A percentile compares a stretch with the other conserved stretches of the same genome.
These are phyloP conservation scores for Clarireedia homoeocarpa DNA, from an alignment of 2,329 filamentous ascomycete species.

Conservation along the genomic window DNA sequence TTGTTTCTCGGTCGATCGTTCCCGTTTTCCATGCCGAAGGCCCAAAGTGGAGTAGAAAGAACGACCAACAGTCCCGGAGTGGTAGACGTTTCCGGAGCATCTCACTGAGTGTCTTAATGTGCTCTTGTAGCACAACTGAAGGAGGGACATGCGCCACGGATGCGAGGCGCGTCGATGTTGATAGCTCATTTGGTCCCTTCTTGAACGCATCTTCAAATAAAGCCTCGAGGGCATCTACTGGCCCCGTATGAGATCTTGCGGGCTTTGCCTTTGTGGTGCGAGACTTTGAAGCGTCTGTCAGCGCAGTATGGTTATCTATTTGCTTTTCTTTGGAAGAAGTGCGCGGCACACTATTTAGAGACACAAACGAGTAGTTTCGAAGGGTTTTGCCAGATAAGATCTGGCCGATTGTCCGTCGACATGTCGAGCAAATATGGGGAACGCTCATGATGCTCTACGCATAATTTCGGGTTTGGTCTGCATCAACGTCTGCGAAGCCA, in stretches of 20 bases:
- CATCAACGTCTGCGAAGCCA: background rate
- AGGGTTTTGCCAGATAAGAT: conserved; percentile 11
- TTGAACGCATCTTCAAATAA: conserved; percentile 26
- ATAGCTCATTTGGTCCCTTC: conserved; percentile 1
- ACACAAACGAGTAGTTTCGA: conserved; percentile 23
- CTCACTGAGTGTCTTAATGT: conserved; percentile 21
- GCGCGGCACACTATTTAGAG: conserved; percentile 1
- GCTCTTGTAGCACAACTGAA: conserved; percentile 22
- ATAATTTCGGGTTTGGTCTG: background rate
- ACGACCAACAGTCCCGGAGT: conserved; percentile 23
- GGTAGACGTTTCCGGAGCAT: conserved; percentile 20
- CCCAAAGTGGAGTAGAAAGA: conserved; percentile 28
- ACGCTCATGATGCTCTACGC: conserved; percentile 19
- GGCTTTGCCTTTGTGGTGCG: background rate
- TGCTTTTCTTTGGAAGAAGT: background rate
- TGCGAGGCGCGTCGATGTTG: conserved; percentile 1
- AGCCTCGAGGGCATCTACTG: conserved; percentile 25
- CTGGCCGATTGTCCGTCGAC: conserved; percentile 19
- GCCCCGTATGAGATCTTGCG: background rate
- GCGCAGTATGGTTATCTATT: background rate
- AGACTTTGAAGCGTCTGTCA: background rate
- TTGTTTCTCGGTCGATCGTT: conserved; percentile 5
- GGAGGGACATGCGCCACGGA: conserved; percentile 1
- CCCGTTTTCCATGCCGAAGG: conserved; percentile 17
- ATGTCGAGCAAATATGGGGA: conserved; percentile 25